Base-by-base conservation (phyloP, 768 basidiomycete genomes). In the Tulasnella sp. region DNA sequence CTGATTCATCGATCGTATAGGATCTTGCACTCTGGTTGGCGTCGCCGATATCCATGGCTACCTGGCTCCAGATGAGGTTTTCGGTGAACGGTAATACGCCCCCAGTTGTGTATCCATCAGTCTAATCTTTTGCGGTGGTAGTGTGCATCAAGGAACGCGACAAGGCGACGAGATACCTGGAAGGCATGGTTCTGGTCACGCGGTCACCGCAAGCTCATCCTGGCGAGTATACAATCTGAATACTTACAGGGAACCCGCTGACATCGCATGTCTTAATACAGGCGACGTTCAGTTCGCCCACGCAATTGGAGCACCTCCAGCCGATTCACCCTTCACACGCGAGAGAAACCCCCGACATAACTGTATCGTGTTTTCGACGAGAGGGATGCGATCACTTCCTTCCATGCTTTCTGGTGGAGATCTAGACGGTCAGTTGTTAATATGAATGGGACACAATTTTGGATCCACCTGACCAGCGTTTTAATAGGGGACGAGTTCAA, bases 151-250 rank as follows among this genome's bases (percentile, higher is more conserved):
- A 60, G 11, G 26, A 54, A 13, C 5, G 30, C 13, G 63, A 62
- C 34, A 50, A 64, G 17, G 60, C 59, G 13, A 62, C 69, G 0
- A 67, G 70, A 3, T 84, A 79, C 65, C 72, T 86, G 1, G 71
- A 79, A 61, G 84, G 85, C 0, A 73, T 68, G 1, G 71, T 80
- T 3, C 64, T 83, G 42, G 75, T 86, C 38, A 82, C 81, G 3
- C 76, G 84, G 11, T 85, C 82, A 2, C 85, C 84, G 0, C 79
- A 78, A 1, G 84, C 84, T 27, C 84, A 85, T 65, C 85, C 84
- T 3, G 85, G 83, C 1, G 83, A 84, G n/a, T 26, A 0, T n/a
- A 3, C 9, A 32, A 23, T 50, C 2, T 8, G 8, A 23, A 44
- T 51, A 38, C 26, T 19, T 43, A 3, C 15, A 11, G 23, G 15